Base-by-base conservation (phyloP, 2,329 filamentous ascomycete species). In the Tolypocladium cylindrosporum region DNA sequence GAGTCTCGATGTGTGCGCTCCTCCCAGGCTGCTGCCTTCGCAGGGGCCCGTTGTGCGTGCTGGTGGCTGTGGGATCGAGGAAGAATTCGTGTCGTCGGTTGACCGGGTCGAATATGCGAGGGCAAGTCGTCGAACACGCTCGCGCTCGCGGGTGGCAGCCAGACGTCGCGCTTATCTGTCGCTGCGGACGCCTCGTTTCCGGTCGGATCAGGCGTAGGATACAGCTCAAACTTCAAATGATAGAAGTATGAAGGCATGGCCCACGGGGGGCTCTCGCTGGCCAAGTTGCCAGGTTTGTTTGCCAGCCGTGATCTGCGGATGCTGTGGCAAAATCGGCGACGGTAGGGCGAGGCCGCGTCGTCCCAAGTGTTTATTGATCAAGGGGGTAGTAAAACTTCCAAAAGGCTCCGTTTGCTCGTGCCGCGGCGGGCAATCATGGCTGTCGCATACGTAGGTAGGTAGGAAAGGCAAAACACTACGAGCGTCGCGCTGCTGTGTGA, bases 191-290 rank as follows among this genome's bases (percentile, higher is more conserved):
- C 55, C 55, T 55, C 57, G 43, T 56, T 55, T 50, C 60, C 57
- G 53, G 62, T 31, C 4, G 76, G 75, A 55, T 74, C 69, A 53
- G 76, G 69, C 60, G 72, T 77, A 50, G 76, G 71, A 68, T 87
- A 87, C 48, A 87, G 76, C 73, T 88, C 85, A 65, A 88, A 79
- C 64, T 82, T 85, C n/a, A 88, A 67, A 64, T 87, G 84, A 65
- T 87, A 87, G 62, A 82, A 83, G 68, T 85, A 86, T 37, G 79
- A 78, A 74, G 80, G 79, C 82, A 85, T 85, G 57, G 61, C 61
- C 60, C 45, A 54, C 40, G 40, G 40, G 21, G 16, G n/a, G 48
- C 48, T 51, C 48, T n/a, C 27, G 27, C 48, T 34, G 27, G 48
- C 31, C 48, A 13, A 27, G 48, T 34, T 34, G 48, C 27, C 48